Evolutionary conservation across 768 basidiomycete species (phyloP).

Genomic region (Lentinula detonsa): DNA sequence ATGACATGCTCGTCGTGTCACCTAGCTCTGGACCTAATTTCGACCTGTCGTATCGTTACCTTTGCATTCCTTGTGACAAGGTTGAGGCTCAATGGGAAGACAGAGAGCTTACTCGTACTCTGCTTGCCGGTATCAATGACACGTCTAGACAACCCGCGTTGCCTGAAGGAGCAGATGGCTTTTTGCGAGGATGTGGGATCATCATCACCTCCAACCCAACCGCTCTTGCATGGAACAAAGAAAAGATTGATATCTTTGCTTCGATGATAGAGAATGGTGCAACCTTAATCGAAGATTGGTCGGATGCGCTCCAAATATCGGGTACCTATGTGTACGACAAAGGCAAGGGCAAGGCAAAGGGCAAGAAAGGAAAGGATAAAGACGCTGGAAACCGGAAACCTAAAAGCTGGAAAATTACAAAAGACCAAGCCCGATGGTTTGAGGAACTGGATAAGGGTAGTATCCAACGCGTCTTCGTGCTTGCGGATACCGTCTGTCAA

Average conservation of each 20-base stretch:
- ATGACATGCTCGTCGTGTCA: background rate
- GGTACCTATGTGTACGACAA: background rate
- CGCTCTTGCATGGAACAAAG: background rate
- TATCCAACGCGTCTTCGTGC: constrained; percentile 44
- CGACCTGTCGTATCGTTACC: background rate
- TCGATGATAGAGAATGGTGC: background rate
- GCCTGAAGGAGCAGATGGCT: background rate
- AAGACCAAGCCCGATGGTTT: constrained; percentile 40
- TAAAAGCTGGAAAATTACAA: constrained; percentile 43
- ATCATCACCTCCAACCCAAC: background rate
- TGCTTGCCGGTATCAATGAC: background rate
- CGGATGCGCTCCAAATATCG: background rate
- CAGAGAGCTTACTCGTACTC: background rate
- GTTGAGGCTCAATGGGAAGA: constrained; percentile 2
- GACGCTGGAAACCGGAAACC: background rate
- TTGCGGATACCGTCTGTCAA: constrained; percentile 59
- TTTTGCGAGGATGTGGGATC: background rate
- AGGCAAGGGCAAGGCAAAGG: background rate
- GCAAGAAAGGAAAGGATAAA: background rate
- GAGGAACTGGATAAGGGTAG: constrained; percentile 35
- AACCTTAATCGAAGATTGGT: constrained; percentile 4
- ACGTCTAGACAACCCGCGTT: background rate
- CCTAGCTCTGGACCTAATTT: background rate
- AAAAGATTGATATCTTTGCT: background rate
- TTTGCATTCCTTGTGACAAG: background rate